These are phyloP conservation scores for Coriolopsis trogii DNA, from an alignment of 1,284 basidiomycete species.

Conservation along the genomic window DNA sequence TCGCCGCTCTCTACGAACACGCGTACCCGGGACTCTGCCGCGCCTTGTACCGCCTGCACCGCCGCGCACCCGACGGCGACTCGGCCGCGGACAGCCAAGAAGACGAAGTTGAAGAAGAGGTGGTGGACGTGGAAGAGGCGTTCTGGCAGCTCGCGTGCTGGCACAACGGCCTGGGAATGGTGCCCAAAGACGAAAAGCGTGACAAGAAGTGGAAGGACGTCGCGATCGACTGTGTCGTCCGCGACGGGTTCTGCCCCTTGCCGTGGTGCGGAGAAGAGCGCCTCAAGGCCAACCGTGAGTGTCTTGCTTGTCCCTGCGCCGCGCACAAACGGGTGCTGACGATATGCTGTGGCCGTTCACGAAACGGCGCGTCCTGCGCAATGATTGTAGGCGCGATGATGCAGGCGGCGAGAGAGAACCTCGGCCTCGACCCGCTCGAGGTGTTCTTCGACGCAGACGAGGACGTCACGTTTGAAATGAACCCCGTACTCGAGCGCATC, in stretches of 20 bases:
- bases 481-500: not conserved
- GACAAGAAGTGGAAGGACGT: conserved; percentile 7
- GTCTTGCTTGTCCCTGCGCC: not conserved
- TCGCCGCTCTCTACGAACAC: not conserved
- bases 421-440: not conserved
- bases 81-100: not conserved
- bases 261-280: conserved; percentile 6
- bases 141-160: conserved; percentile 11
- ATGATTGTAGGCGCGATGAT: no score
- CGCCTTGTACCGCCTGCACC: conserved; percentile 1
- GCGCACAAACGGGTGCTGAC: not conserved
- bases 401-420: not conserved
- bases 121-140: no score
- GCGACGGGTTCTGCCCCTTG: conserved; percentile 11
- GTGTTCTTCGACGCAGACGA: not conserved
- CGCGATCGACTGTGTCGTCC: conserved; percentile 8
- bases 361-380: not conserved
- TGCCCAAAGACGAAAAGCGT: not conserved
- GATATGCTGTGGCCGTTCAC: not conserved
- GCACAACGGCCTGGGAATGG: conserved; percentile 3
- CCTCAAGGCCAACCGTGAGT: conserved; percentile 8
- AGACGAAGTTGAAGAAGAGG: not conserved
- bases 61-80: no score
- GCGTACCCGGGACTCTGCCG: no score
- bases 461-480: not conserved